phyloP scores from a whole-genome alignment of 2,329 filamentous ascomycete species.

The Xylariales sp. region DNA sequence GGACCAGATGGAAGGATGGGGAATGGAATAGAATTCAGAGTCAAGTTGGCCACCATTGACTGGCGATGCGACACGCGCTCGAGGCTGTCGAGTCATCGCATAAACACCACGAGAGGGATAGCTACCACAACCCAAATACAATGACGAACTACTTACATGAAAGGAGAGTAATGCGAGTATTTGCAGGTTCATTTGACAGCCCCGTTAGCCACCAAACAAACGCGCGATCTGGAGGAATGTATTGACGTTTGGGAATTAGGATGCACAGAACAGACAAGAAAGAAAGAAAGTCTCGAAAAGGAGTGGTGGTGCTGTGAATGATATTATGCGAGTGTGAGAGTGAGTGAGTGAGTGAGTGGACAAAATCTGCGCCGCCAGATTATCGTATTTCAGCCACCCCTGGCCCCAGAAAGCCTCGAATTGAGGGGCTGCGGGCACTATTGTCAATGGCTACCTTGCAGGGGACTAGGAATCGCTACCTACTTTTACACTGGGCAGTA shows the following conservation, averaged over 20 bases:
- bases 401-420: background rate
- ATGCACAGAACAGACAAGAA: background rate
- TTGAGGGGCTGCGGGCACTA: too few species aligned
- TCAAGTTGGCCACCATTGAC: background rate
- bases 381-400: slow-evolving; percentile 5
- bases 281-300: background rate
- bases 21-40: too few species aligned
- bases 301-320: slow-evolving; percentile 1
- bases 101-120: too few species aligned
- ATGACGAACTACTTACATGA: slow-evolving; percentile 49
- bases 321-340: slow-evolving; percentile 1
- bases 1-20: too few species aligned
- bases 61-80: too few species aligned
- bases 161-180: slow-evolving; percentile 53
- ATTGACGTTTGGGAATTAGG: slow-evolving; percentile 4
- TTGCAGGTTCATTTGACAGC: slow-evolving; percentile 99
- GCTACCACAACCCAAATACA: too few species aligned
- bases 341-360: too few species aligned
- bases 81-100: background rate
- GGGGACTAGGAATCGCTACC: too few species aligned
- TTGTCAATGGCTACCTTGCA: too few species aligned
- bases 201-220: slow-evolving; percentile 75
- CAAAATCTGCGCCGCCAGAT: slow-evolving; percentile 5
- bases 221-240: slow-evolving; percentile 54
- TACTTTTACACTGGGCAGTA: too few species aligned